Conservation (phyloP, 2,329 filamentous ascomycete species). For the Xylariaceae sp. region DNA sequence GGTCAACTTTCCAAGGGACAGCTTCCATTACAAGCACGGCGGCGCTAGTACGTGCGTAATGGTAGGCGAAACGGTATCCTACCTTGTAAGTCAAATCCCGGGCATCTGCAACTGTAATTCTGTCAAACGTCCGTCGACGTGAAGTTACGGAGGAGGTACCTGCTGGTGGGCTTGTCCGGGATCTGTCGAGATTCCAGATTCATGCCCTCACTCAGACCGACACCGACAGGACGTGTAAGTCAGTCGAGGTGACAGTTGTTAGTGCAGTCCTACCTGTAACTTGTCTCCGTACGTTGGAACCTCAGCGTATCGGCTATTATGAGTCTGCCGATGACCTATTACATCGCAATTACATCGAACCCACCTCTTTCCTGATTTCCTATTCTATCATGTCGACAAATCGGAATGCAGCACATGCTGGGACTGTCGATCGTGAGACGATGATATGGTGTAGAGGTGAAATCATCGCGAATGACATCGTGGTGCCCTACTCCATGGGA, state of each 20-base stretch:
- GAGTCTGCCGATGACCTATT: not conserved
- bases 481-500: too few species aligned
- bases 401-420: not conserved
- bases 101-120: not conserved
- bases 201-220: too few species aligned
- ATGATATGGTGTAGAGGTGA: not conserved
- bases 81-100: not conserved
- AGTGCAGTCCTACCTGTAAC: too few species aligned
- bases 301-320: not conserved
- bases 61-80: not conserved
- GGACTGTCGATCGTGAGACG: not conserved
- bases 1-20: too few species aligned
- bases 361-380: not conserved
- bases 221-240: too few species aligned
- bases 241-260: too few species aligned
- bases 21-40: too few species aligned
- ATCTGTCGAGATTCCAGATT: too few species aligned
- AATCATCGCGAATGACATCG: not conserved
- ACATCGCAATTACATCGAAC: not conserved
- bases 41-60: not conserved
- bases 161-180: not conserved
- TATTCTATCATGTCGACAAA: not conserved
- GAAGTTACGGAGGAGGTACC: not conserved
- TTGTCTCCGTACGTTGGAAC: too few species aligned
- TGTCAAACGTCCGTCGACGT: not conserved